These are phyloP conservation scores for Sporothrix globosa DNA, from an alignment of 2,329 filamentous ascomycete species.

Conservation along the genomic window DNA sequence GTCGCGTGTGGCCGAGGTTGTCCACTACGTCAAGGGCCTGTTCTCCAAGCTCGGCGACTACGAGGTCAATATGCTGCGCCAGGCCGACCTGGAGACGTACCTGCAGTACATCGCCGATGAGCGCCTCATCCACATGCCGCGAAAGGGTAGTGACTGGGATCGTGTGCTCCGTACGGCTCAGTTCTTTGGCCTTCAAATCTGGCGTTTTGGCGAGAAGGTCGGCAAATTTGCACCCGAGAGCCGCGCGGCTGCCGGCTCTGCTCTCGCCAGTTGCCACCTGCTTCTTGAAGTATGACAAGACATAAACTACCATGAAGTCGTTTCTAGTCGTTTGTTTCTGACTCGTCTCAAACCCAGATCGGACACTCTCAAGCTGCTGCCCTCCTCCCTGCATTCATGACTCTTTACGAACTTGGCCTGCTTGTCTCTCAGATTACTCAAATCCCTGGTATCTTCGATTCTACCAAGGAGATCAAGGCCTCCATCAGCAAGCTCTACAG, in stretches of 20 bases:
- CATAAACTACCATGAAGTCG: background rate
- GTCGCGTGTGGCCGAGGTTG: conserved; percentile 31
- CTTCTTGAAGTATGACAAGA: conserved; percentile 44
- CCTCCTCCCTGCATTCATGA: conserved; percentile 47
- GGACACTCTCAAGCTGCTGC: conserved; percentile 46
- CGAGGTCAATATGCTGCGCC: conserved; percentile 39
- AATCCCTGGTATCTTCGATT: conserved; percentile 45
- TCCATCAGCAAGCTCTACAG: conserved; percentile 45
- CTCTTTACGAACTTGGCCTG: conserved; percentile 47
- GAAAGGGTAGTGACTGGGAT: conserved; percentile 49
- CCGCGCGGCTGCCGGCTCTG: conserved; percentile 40
- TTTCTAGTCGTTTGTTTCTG: background rate
- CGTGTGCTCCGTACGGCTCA: conserved; percentile 48
- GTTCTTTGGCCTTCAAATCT: conserved; percentile 49
- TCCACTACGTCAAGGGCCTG: conserved; percentile 31
- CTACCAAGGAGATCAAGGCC: conserved; percentile 42
- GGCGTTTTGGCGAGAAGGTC: conserved; percentile 44
- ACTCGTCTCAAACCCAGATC: conserved; percentile 39
- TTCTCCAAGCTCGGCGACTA: conserved; percentile 41
- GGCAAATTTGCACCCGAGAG: conserved; percentile 41
- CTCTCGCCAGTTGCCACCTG: conserved; percentile 46
- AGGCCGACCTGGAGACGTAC: conserved; percentile 42
- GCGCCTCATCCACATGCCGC: conserved; percentile 49
- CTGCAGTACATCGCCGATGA: conserved; percentile 47
- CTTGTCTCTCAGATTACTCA: conserved; percentile 46